Conservation (phyloP, 2,329 filamentous ascomycete species). For the Fusarium brevicatenulatum region DNA sequence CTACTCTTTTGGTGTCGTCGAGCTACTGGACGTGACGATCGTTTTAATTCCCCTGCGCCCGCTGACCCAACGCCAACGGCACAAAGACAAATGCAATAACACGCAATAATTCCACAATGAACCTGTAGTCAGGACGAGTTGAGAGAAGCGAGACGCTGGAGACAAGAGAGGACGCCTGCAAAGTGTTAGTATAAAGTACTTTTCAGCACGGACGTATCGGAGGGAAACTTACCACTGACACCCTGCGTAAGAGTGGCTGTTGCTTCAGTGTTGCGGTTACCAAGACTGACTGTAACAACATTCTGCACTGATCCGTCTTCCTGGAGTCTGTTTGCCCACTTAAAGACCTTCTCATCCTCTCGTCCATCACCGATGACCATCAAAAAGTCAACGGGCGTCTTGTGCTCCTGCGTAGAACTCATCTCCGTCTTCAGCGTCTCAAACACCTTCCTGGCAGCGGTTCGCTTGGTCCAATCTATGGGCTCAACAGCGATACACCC, state of each 20-base stretch:
- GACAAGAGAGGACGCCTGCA: conserved; percentile 55
- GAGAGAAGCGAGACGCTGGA: conserved; percentile 54
- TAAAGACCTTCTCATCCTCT: conserved; percentile 93
- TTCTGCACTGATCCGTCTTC: conserved; percentile 68
- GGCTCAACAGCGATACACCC: conserved; percentile 87
- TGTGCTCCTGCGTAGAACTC: conserved; percentile 43
- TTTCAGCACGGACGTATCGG: no score
- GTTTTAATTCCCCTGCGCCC: conserved; percentile 33
- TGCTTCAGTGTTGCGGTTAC: conserved; percentile 88
- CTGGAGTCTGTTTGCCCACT: conserved; percentile 86
- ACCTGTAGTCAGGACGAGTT: conserved; percentile 29
- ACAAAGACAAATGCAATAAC: conserved; percentile 41
- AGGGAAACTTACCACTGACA: conserved; percentile 76
- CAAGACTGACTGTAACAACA: conserved; percentile 87
- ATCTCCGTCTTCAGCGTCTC: conserved; percentile 61
- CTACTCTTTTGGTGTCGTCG: conserved; percentile 30
- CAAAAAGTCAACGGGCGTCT: conserved; percentile 78
- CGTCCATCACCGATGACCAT: conserved; percentile 91
- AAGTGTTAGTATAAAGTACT: neutral
- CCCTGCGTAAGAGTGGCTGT: conserved; percentile 87
- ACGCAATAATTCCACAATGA: conserved; percentile 32
- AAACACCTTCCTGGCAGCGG: conserved; percentile 80
- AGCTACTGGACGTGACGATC: conserved; percentile 12
- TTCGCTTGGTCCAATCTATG: conserved; percentile 86
- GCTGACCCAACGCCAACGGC: conserved; percentile 42